These are phyloP conservation scores for Castanea mollissima DNA, from an alignment of 306 rosid species.

Conservation along the genomic window DNA sequence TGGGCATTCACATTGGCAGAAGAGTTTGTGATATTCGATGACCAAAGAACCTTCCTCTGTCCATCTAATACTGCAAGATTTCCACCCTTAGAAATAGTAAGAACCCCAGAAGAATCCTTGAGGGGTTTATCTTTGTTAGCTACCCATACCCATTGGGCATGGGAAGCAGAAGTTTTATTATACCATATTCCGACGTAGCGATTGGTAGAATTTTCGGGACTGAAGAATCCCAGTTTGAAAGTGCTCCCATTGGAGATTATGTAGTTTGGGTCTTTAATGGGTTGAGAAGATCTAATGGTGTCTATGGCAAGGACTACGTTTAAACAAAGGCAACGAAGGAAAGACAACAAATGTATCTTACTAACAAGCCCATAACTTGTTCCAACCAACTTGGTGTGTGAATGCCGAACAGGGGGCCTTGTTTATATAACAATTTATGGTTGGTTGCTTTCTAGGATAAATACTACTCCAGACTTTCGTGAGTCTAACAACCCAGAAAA, in stretches of 20 bases:
- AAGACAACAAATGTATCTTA: neutral
- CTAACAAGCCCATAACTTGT: neutral
- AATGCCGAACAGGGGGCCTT: no score
- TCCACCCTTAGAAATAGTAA: constrained; percentile 21
- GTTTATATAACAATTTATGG: no score
- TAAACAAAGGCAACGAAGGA: neutral
- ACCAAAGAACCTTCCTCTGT: constrained; percentile 23
- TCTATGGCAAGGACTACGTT: neutral
- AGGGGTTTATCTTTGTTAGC: constrained; percentile 33
- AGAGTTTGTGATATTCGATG: constrained; percentile 21
- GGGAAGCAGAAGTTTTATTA: neutral
- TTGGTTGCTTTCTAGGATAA: no score
- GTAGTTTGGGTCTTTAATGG: neutral
- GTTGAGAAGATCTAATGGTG: neutral
- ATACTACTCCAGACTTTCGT: no score
- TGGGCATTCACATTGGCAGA: constrained; percentile 9
- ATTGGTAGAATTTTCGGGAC: neutral
- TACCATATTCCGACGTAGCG: constrained; percentile 23
- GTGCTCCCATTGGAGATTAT: neutral
- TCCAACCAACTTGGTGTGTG: no score
- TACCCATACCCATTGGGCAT: constrained; percentile 16
- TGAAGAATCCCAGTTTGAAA: neutral
- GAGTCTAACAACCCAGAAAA: no score
- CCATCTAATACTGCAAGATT: constrained; percentile 33
- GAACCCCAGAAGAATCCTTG: constrained; percentile 24